phyloP scores from a whole-genome alignment of 306 rosid genomes.

The Vigna radiata region DNA sequence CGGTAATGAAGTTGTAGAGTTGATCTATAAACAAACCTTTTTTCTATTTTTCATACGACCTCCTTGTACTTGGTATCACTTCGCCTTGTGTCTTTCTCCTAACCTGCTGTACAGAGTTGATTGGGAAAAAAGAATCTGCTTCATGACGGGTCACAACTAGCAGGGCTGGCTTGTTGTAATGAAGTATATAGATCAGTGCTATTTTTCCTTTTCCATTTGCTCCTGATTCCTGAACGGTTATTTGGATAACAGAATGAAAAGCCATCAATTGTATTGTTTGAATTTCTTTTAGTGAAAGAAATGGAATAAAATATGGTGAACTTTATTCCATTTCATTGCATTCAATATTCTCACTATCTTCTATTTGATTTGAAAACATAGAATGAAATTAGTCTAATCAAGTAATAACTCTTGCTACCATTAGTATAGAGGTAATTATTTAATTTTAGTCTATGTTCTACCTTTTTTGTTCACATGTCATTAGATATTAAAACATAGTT shows the following conservation, averaged over 20 bases:
- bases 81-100: constrained; percentile 46
- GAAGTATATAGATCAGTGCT: constrained; percentile 49
- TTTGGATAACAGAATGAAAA: constrained; percentile 30
- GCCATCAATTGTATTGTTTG: constrained; percentile 22
- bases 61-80: constrained; percentile 31
- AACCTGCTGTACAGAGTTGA: constrained; percentile 55
- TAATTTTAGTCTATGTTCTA: too few relatives aligned
- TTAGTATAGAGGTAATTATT: too few relatives aligned
- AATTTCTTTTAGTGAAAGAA: constrained; percentile 5
- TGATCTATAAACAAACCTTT: constrained; percentile 5
- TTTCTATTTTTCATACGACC: neutral
- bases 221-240: constrained; percentile 34
- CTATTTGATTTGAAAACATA: neutral
- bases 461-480: too few relatives aligned
- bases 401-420: too few relatives aligned
- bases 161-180: constrained; percentile 44
- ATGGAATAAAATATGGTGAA: constrained; percentile 23
- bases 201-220: constrained; percentile 47
- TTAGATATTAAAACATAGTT: too few relatives aligned
- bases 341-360: constrained; percentile 6
- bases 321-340: constrained; percentile 11
- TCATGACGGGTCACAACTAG: constrained; percentile 39
- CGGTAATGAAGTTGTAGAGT: constrained; percentile 36
- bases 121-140: constrained; percentile 33
- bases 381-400: neutral